A percentile compares a stretch with the other conserved stretches of the same genome.
phyloP scores from a whole-genome alignment of 805 yeast species.

The Candida michaelii region DNA sequence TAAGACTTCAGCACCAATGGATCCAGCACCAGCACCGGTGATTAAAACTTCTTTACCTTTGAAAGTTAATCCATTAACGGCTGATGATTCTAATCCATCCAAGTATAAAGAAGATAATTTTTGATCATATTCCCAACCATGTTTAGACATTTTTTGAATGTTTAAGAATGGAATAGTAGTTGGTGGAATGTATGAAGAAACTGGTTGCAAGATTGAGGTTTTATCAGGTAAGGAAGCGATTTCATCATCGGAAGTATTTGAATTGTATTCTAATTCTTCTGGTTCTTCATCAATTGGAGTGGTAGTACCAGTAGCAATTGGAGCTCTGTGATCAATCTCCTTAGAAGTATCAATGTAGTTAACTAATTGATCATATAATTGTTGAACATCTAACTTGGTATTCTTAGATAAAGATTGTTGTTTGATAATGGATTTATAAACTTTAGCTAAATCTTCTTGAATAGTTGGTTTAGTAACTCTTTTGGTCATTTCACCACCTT shows the following conservation, averaged over 20 bases:
- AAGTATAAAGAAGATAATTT: conserved; percentile 73
- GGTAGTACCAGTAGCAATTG: conserved; percentile 48
- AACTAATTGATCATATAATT: conserved; percentile 67
- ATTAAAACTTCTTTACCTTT: conserved; percentile 84
- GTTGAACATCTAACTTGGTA: conserved; percentile 69
- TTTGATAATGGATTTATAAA: conserved; percentile 77
- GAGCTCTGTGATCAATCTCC: conserved; percentile 62
- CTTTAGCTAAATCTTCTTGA: conserved; percentile 79
- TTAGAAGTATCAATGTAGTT: conserved; percentile 66
- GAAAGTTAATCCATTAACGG: conserved; percentile 90
- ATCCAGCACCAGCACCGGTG: conserved; percentile 99
- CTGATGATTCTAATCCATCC: conserved; percentile 90
- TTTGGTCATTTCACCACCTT: conserved; percentile 83
- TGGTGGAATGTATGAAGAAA: conserved; percentile 68
- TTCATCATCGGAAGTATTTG: conserved; percentile 64
- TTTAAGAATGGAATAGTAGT: conserved; percentile 95
- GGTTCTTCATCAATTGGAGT: conserved; percentile 31
- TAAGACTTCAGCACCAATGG: conserved; percentile 95
- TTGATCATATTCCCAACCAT: conserved; percentile 87
- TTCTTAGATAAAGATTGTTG: conserved; percentile 62
- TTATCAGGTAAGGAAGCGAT: conserved; percentile 80
- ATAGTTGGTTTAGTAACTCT: conserved; percentile 64
- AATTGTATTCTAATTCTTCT: conserved; percentile 24
- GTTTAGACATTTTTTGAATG: conserved; percentile 71
- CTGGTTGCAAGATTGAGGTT: conserved; percentile 69